A percentile compares a stretch with the other conserved stretches of the same genome.
Conservation (phyloP, 805 yeast genomes). For the Ogataea trehaloabstinens region DNA sequence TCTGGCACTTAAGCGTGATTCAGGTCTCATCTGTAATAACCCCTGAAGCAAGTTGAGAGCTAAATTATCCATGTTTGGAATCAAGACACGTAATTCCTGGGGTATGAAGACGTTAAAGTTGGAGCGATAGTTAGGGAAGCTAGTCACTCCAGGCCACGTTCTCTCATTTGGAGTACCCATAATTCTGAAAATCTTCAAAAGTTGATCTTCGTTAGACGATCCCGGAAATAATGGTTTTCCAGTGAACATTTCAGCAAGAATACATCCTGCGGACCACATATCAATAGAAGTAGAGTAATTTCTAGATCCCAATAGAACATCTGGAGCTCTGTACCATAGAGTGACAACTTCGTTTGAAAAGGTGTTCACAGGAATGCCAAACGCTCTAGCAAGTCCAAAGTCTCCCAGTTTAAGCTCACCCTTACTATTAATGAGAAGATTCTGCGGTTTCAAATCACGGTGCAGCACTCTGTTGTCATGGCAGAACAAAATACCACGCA, state of each 20-base stretch:
- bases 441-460: slow-evolving; percentile 92
- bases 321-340: slow-evolving; percentile 97
- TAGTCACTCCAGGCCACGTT: slow-evolving; percentile 96
- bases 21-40: slow-evolving; percentile 60
- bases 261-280: slow-evolving; percentile 98
- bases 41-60: slow-evolving; percentile 66
- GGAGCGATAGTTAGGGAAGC: slow-evolving; percentile 80
- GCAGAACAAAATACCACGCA: slow-evolving; percentile 85
- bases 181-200: slow-evolving; percentile 83
- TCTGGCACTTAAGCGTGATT: slow-evolving; percentile 56
- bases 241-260: slow-evolving; percentile 97
- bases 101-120: slow-evolving; percentile 85
- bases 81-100: slow-evolving; percentile 72
- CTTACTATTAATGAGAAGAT: slow-evolving; percentile 79
- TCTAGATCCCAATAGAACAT: slow-evolving; percentile 89
- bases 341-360: slow-evolving; percentile 98
- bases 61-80: slow-evolving; percentile 67
- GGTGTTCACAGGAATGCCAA: slow-evolving; percentile 96
- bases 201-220: slow-evolving; percentile 92
- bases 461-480: slow-evolving; percentile 84
- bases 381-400: slow-evolving; percentile 95
- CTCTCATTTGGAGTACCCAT: slow-evolving; percentile 97
- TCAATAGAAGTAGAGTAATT: slow-evolving; percentile 96
- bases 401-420: slow-evolving; percentile 95
- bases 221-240: slow-evolving; percentile 97